phyloP scores from a whole-genome alignment of 495 filamentous ascomycete genomes.

The Friedmanniomyces simplex region DNA sequence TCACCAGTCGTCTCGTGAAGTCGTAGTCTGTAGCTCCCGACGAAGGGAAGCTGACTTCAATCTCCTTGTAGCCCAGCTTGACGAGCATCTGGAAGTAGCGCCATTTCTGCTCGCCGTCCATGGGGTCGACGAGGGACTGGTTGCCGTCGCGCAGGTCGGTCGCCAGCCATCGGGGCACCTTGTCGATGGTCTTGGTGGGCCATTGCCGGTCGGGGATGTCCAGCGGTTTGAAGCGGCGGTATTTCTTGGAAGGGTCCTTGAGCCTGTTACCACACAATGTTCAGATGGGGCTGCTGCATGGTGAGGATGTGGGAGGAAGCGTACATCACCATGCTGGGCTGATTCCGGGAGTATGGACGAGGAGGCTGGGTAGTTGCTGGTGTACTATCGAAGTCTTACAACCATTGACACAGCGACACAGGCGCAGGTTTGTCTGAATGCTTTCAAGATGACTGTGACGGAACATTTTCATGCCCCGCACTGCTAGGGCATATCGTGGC shows the following conservation, averaged over 20 bases:
- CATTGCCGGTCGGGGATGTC: slow-evolving; percentile 82
- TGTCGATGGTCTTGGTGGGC: slow-evolving; percentile 51
- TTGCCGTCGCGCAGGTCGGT: slow-evolving; percentile 37
- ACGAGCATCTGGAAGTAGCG: slow-evolving; percentile 90
- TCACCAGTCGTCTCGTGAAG: slow-evolving; percentile 79
- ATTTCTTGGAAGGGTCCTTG: slow-evolving; percentile 88
- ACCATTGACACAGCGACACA: too few species aligned
- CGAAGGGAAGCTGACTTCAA: slow-evolving; percentile 93
- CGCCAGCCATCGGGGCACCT: slow-evolving; percentile 35
- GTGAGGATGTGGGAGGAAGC: neutral
- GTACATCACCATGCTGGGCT: neutral
- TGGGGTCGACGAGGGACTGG: slow-evolving; percentile 35
- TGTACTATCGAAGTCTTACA: too few species aligned
- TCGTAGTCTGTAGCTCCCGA: slow-evolving; percentile 92
- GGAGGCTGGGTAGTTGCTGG: too few species aligned
- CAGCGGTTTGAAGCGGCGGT: slow-evolving; percentile 67
- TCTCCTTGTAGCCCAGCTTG: slow-evolving; percentile 93
- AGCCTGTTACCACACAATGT: slow-evolving; percentile 55
- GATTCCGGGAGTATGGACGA: too few species aligned
- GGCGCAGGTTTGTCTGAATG: too few species aligned
- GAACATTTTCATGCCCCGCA: too few species aligned
- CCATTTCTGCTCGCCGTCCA: slow-evolving; percentile 86
- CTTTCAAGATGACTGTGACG: too few species aligned
- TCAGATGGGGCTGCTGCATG: neutral
- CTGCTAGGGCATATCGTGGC: too few species aligned